Conservation (phyloP, 495 filamentous ascomycete genomes). For the Daldinia caldariorum region DNA sequence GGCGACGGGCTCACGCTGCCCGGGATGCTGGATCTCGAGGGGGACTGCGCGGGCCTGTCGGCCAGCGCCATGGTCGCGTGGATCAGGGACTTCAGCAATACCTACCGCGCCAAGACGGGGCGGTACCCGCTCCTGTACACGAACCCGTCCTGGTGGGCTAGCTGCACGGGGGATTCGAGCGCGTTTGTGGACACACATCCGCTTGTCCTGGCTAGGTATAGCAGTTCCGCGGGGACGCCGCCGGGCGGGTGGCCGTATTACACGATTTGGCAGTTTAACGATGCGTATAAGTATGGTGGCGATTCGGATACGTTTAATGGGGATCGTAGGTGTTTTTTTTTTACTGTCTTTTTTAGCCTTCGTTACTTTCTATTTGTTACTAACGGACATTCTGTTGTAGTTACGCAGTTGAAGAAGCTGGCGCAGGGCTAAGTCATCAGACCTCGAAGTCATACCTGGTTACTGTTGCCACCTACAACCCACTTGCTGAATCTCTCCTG, state of each 20-base stretch:
- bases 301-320: conserved; percentile 66
- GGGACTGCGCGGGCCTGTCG: conserved; percentile 65
- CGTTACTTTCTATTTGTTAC: not conserved
- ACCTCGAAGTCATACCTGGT: too few species aligned
- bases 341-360: not conserved
- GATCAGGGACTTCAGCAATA: conserved; percentile 68
- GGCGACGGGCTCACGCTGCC: conserved; percentile 70
- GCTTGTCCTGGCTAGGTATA: conserved; percentile 67
- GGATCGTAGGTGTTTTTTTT: conserved; percentile 32
- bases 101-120: conserved; percentile 61
- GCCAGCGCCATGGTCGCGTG: conserved; percentile 65
- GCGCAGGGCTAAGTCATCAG: conserved; percentile 8
- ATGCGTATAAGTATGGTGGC: conserved; percentile 59
- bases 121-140: conserved; percentile 70
- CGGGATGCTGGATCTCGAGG: conserved; percentile 74
- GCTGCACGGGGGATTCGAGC: conserved; percentile 66
- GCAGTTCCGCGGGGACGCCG: conserved; percentile 58
- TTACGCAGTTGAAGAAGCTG: conserved; percentile 25
- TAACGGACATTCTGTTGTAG: conserved; percentile 16
- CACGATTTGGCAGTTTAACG: conserved; percentile 69
- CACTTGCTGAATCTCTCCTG: not conserved
- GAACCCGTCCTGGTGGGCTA: conserved; percentile 69
- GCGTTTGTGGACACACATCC: conserved; percentile 63
- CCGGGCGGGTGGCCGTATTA: conserved; percentile 69
- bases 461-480: too few species aligned